These are phyloP conservation scores for Candida cerambycidarum DNA, from an alignment of 805 yeast genomes.

Conservation along the genomic window DNA sequence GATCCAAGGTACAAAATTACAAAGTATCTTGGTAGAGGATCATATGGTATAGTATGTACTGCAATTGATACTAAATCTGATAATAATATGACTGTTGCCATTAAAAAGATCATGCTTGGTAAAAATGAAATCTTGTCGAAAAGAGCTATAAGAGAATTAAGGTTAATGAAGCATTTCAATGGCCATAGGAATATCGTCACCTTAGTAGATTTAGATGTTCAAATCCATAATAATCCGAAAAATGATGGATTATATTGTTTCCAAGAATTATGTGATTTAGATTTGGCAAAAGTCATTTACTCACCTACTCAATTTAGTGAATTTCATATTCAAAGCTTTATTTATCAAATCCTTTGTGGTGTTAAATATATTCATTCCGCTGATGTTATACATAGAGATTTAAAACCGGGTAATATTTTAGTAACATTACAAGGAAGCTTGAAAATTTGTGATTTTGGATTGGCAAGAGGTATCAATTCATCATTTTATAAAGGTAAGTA, in stretches of 20 bases:
- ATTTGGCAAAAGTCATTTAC: slow-evolving; percentile 77
- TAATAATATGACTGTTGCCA: slow-evolving; percentile 50
- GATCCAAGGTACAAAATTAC: slow-evolving; percentile 60
- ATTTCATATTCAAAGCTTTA: slow-evolving; percentile 71
- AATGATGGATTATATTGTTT: slow-evolving; percentile 87
- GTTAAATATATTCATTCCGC: slow-evolving; percentile 88
- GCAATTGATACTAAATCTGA: slow-evolving; percentile 51
- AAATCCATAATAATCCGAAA: slow-evolving; percentile 54
- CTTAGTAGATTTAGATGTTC: slow-evolving; percentile 71
- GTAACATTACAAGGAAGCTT: slow-evolving; percentile 71
- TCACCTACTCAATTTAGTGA: slow-evolving; percentile 78
- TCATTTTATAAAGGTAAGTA: slow-evolving; percentile 25
- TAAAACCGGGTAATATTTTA: slow-evolving; percentile 87
- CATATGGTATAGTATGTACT: slow-evolving; percentile 83
- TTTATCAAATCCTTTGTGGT: slow-evolving; percentile 84
- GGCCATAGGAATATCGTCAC: slow-evolving; percentile 85
- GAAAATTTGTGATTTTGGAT: slow-evolving; percentile 91
- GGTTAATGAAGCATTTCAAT: slow-evolving; percentile 74
- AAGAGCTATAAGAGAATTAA: slow-evolving; percentile 81
- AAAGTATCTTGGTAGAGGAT: slow-evolving; percentile 73
- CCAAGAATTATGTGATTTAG: slow-evolving; percentile 83
- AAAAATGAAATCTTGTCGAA: slow-evolving; percentile 63
- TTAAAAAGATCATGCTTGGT: slow-evolving; percentile 77
- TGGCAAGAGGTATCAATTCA: slow-evolving; percentile 72
- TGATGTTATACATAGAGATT: slow-evolving; percentile 87